Evolutionary conservation across 2,329 filamentous ascomycete genomes (phyloP), one percentile per base, ranked within the genome.

Genomic region (Aspergillus pseudonomiae): DNA sequence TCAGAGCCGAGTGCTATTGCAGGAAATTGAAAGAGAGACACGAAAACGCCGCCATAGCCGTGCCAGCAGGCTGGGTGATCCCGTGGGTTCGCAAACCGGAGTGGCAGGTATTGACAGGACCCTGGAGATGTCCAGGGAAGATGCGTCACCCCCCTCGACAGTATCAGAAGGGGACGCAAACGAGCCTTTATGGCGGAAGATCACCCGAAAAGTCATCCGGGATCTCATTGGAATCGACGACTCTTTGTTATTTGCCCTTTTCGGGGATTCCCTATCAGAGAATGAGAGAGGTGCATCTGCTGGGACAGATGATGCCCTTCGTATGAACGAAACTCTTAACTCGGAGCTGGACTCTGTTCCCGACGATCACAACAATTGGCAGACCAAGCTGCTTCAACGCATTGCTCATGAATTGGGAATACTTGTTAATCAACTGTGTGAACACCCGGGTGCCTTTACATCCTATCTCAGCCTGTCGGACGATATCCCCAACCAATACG

Each of bases 141-240:
- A 83, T 41, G 76, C 78, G 1, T 73, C 79, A 14, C 77, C 82
- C 6, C 70, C 75, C 6, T 71, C 73, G 16, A 72, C 81, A 12
- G 72, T 74, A 19, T 70, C 70, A 9, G 74, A 77, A 3, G 75
- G 78, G 1, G 79, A 82, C 5, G 83, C 87, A 34, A 82, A 84
- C 48, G 89, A 93, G 67, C 89, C 91, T 1, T 86, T 96, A 68
- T 92, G 93, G 88, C 88, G 89, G 65, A 87, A 90, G 12, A 87
- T 98, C 57, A 96, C 94, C 3, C 88, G 91, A 63, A 92, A 89
- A 71, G 91, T 98, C 32, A 93, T 99, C 70, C 88, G 89, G 59
- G 93, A 97, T 74, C 81, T 99, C 50, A 91, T 98, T 75, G 94
- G 94, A 10, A 91, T 99, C 61, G 94, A 98, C 71, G 93, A 97